These are phyloP conservation scores for Pleomassaria siparia DNA, from an alignment of 2,329 filamentous ascomycete genomes.

Conservation along the genomic window DNA sequence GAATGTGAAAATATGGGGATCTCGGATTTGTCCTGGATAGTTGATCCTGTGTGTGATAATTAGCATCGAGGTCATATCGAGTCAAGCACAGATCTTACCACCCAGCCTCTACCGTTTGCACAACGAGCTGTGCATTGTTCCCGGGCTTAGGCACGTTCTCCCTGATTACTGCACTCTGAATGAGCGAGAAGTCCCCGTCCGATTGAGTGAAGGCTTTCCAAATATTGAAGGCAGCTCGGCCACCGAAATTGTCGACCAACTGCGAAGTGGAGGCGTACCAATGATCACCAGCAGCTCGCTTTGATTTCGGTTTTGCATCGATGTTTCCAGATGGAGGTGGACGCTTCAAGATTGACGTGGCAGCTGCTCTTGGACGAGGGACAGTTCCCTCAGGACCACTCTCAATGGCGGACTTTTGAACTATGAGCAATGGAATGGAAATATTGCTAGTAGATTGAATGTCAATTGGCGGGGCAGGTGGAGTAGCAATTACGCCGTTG, in stretches of 20 bases:
- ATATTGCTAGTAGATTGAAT: conserved; percentile 4
- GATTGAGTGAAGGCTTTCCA: conserved; percentile 17
- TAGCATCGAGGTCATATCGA: not conserved
- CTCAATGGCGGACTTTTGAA: conserved; percentile 2
- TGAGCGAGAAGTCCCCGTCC: conserved; percentile 12
- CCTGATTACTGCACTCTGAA: conserved; percentile 14
- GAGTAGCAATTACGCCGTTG: conserved; percentile 9
- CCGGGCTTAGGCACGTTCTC: conserved; percentile 15
- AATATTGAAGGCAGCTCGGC: conserved; percentile 13
- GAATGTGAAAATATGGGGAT: conserved; percentile 18
- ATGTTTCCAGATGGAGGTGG: not conserved
- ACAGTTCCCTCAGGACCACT: conserved; percentile 14
- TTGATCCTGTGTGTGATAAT: conserved; percentile 12
- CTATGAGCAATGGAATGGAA: conserved; percentile 7
- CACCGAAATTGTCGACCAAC: conserved; percentile 12
- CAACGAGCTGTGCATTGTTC: conserved; percentile 9
- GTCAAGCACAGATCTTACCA: conserved; percentile 7
- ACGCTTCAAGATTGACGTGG: conserved; percentile 2
- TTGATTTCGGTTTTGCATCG: not conserved
- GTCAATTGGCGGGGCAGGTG: conserved; percentile 11
- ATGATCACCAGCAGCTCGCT: conserved; percentile 14
- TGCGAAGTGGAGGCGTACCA: conserved; percentile 18
- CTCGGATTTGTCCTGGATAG: conserved; percentile 14
- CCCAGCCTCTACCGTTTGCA: conserved; percentile 17
- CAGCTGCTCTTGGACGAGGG: conserved; percentile 7